Conservation (phyloP, 2,329 filamentous ascomycete species). For the Ascochyta koolunga region DNA sequence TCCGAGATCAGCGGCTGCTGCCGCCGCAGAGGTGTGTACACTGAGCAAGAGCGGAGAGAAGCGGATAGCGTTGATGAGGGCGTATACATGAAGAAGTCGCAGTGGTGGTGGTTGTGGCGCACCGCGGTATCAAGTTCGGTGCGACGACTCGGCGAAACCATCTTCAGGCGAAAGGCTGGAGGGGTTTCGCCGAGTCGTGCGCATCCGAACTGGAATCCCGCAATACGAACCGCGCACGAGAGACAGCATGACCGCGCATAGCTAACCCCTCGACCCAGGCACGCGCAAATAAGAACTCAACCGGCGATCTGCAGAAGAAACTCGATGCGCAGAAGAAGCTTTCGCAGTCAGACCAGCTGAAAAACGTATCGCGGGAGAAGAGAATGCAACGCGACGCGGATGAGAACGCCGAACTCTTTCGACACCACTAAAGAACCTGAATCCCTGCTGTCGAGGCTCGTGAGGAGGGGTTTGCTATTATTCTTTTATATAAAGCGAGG, state of each 20-base stretch:
- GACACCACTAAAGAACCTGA: constrained; percentile 57
- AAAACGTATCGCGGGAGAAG: constrained; percentile 30
- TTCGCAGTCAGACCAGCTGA: constrained; percentile 70
- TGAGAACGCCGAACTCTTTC: constrained; percentile 18
- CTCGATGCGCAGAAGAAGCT: constrained; percentile 78
- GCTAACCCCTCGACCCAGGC: constrained; percentile 56
- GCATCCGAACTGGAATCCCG: background rate
- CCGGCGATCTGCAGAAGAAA: constrained; percentile 63
- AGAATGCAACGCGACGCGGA: too few relatives aligned
- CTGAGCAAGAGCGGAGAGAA: background rate
- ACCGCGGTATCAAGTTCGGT: background rate
- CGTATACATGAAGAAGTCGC: constrained; percentile 21
- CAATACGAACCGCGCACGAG: background rate
- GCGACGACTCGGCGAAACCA: background rate
- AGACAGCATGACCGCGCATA: background rate
- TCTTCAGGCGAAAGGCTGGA: background rate
- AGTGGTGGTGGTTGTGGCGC: background rate
- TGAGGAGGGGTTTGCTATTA: too few relatives aligned
- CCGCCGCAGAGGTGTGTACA: constrained; percentile 78
- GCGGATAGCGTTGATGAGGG: constrained; percentile 19
- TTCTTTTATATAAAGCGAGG: too few relatives aligned
- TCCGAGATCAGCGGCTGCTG: constrained; percentile 74
- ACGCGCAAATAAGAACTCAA: constrained; percentile 64
- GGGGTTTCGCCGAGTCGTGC: background rate
- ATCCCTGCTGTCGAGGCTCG: too few relatives aligned